Base-by-base conservation (phyloP, 1,139 yeast genomes). In the Suhomyces maxii region DNA sequence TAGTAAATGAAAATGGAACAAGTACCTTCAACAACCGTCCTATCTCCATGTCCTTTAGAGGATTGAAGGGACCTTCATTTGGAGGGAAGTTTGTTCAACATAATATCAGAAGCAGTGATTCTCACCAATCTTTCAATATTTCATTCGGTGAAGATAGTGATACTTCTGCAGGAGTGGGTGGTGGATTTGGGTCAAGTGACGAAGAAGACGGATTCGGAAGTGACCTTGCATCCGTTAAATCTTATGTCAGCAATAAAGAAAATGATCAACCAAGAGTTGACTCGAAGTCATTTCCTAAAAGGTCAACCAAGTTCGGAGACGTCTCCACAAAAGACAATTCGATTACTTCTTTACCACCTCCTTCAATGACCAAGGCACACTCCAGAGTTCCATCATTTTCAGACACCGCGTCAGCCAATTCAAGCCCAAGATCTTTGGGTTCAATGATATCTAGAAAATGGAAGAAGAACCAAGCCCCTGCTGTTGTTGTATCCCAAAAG, bases 21-120 rank as follows among this genome's bases (percentile, higher is more conserved):
- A 46, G 48, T 25, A 43, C 47, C 8, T 48, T 46, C 42, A 61
- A 60, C 28, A 60, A 63, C 40, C 69, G 89, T 50, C 88, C 88
- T 11, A 69, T 83, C 6, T 82, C 88, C 2, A 79, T 82, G 85
- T 83, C 89, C 0, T 83, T 83, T 63, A 77, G 77, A 53, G 89
- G 89, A 0, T 63, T 84, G 48, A 75, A 69, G 46, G 85, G 83
- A 0, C 84, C 89, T 1, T 70, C 80, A 1, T 79, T 82, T 54
- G 74, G 67, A 8, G 67, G 71, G 14, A 66, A 70, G 42, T 48
- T 71, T 18, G 59, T 63, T 6, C 60, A 56, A 38, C 69, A 61
- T 42, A 55, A 63, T 36, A 54, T 72, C 30, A 56, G 76, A 46
- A 63, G 59, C 37, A 65, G 70, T 25, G 75, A 66, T 28, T 72